These are phyloP conservation scores for Ogataea ramenticola DNA, from an alignment of 805 yeast species.

Conservation along the genomic window DNA sequence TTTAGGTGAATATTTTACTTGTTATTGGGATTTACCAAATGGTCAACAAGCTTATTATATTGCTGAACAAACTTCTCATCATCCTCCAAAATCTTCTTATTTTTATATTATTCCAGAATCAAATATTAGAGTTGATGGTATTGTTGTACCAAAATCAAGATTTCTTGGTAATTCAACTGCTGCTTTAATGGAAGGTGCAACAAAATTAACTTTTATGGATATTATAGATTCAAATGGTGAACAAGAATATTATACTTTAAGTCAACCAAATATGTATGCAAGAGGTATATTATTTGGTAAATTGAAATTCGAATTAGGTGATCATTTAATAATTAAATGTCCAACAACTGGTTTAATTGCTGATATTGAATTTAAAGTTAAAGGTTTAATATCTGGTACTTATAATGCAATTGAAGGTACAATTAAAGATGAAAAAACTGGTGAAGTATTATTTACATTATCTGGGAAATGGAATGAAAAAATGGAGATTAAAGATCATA, in stretches of 20 bases:
- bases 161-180: constrained; percentile 96
- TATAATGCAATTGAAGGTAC: constrained; percentile 84
- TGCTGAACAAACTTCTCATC: constrained; percentile 94
- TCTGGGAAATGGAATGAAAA: constrained; percentile 92
- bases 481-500: constrained; percentile 55
- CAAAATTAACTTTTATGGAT: constrained; percentile 62
- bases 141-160: constrained; percentile 76
- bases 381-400: constrained; percentile 89
- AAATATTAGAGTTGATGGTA: constrained; percentile 82
- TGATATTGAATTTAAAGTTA: constrained; percentile 88
- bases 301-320: constrained; percentile 87
- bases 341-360: constrained; percentile 51
- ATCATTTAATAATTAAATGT: constrained; percentile 74
- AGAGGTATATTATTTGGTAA: constrained; percentile 90
- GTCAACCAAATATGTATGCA: constrained; percentile 96
- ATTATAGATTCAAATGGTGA: constrained; percentile 35
- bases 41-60: constrained; percentile 70
- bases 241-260: constrained; percentile 69
- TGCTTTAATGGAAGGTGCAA: constrained; percentile 91
- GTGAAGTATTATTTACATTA: constrained; percentile 55
- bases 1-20: constrained; percentile 81
- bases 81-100: constrained; percentile 96
- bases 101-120: constrained; percentile 80
- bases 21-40: constrained; percentile 84
- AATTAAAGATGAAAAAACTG: constrained; percentile 43